phyloP scores from a whole-genome alignment of 2,329 filamentous ascomycete genomes.

The Beauveria rudraprayagi region DNA sequence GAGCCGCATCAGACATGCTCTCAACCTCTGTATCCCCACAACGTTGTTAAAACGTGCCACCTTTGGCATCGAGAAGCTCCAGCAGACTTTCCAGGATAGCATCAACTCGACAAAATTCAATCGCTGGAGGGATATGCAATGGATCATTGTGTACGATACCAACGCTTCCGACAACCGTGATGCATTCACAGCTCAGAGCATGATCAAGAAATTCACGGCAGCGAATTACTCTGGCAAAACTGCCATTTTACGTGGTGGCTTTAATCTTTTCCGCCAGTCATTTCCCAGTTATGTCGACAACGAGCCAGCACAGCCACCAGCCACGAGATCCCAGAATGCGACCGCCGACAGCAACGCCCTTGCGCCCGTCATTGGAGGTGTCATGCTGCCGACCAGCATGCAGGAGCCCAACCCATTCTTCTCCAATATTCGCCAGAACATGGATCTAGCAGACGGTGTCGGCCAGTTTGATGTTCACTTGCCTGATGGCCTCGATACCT shows the following conservation, averaged over 20 bases:
- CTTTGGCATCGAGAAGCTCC: slow-evolving; percentile 80
- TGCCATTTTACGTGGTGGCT: slow-evolving; percentile 75
- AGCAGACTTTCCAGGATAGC: slow-evolving; percentile 73
- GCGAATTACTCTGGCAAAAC: slow-evolving; percentile 72
- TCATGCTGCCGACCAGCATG: slow-evolving; percentile 64
- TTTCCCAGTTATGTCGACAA: slow-evolving; percentile 59
- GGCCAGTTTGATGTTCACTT: slow-evolving; percentile 62
- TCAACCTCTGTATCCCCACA: slow-evolving; percentile 93
- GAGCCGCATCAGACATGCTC: slow-evolving; percentile 66
- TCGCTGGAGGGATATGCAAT: slow-evolving; percentile 63
- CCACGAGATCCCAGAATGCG: slow-evolving; percentile 22
- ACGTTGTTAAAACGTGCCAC: slow-evolving; percentile 85
- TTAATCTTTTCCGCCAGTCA: slow-evolving; percentile 59
- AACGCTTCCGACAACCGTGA: slow-evolving; percentile 72
- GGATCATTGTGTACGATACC: slow-evolving; percentile 83
- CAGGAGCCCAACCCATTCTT: slow-evolving; percentile 83
- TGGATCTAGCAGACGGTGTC: slow-evolving; percentile 88
- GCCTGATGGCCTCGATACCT: slow-evolving; percentile 36
- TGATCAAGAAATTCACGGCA: slow-evolving; percentile 82
- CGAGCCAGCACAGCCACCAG: slow-evolving; percentile 32
- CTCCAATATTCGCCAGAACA: slow-evolving; percentile 90
- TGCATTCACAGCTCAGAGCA: slow-evolving; percentile 71
- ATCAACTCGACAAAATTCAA: slow-evolving; percentile 65
- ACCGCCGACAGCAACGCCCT: slow-evolving; percentile 36
- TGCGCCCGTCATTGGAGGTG: slow-evolving; percentile 76